These are phyloP conservation scores for Metschnikowia continentalis DNA, from an alignment of 805 yeast species.

Conservation along the genomic window DNA sequence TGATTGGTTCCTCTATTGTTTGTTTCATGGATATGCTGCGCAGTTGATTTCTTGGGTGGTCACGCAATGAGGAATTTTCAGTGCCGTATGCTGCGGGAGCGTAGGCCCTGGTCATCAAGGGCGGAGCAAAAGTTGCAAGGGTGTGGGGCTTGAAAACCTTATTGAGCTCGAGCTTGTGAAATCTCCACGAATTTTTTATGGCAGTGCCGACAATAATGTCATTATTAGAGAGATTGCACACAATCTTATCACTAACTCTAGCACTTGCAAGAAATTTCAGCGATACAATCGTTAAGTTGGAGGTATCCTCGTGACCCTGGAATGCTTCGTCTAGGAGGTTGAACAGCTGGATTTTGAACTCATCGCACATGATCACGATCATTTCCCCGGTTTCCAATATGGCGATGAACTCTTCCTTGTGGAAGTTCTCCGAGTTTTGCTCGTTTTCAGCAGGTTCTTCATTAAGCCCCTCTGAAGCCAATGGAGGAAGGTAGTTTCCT, in stretches of 20 bases:
- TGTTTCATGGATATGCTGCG: background rate
- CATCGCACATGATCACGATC: constrained; percentile 45
- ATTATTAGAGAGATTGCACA: constrained; percentile 48
- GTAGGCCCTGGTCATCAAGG: constrained; percentile 14
- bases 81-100: background rate
- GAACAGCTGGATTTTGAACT: constrained; percentile 37
- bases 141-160: constrained; percentile 7
- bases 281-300: constrained; percentile 35
- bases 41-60: background rate
- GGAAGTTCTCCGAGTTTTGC: constrained; percentile 15
- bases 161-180: constrained; percentile 37
- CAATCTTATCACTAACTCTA: constrained; percentile 67
- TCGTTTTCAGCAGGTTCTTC: background rate
- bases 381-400: constrained; percentile 50
- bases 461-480: background rate
- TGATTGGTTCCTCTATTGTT: background rate
- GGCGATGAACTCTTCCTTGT: constrained; percentile 47
- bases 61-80: background rate
- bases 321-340: constrained; percentile 24
- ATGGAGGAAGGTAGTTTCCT: constrained; percentile 35
- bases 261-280: constrained; percentile 63
- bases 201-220: constrained; percentile 59
- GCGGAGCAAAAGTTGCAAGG: constrained; percentile 14
- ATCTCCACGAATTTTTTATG: constrained; percentile 63
- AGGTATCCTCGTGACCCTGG: constrained; percentile 8